phyloP scores from a whole-genome alignment of 1,284 basidiomycete genomes.

The Ceratobasidium sp. region DNA sequence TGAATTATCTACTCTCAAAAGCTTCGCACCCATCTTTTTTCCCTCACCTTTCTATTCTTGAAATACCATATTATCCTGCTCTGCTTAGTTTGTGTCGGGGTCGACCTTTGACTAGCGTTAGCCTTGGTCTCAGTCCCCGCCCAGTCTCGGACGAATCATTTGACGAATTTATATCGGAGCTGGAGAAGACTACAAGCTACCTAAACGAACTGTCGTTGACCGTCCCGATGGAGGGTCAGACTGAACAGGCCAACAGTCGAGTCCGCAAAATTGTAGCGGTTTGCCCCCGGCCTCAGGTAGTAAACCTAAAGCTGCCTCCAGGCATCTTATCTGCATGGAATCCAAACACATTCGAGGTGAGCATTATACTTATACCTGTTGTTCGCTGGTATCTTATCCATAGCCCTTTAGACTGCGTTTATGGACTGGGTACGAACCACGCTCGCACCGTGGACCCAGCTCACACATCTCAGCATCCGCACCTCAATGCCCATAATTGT shows the following conservation, averaged over 20 bases:
- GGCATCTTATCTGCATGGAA: not conserved
- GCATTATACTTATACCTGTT: too few species aligned
- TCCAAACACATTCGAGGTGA: not conserved
- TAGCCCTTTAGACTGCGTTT: not conserved
- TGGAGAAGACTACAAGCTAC: not conserved
- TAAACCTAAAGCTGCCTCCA: not conserved
- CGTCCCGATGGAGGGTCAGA: not conserved
- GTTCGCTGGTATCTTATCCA: not conserved
- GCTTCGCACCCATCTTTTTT: not conserved
- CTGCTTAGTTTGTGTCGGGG: constrained; percentile 16
- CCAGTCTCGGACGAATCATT: constrained; percentile 2
- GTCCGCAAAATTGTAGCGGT: not conserved
- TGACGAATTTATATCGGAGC: not conserved
- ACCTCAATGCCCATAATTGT: not conserved
- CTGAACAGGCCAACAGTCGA: not conserved
- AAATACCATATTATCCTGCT: constrained; percentile 4
- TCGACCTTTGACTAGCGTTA: constrained; percentile 11
- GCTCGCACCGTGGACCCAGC: constrained; percentile 12
- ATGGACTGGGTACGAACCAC: not conserved
- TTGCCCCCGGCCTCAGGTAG: not conserved
- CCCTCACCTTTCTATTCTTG: constrained; percentile 11
- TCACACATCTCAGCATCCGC: constrained; percentile 14
- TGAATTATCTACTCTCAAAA: not conserved
- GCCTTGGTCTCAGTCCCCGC: not conserved
- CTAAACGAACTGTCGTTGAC: not conserved